phyloP scores from a whole-genome alignment of 179 eudicot species.

The Drosera spatulata region DNA sequence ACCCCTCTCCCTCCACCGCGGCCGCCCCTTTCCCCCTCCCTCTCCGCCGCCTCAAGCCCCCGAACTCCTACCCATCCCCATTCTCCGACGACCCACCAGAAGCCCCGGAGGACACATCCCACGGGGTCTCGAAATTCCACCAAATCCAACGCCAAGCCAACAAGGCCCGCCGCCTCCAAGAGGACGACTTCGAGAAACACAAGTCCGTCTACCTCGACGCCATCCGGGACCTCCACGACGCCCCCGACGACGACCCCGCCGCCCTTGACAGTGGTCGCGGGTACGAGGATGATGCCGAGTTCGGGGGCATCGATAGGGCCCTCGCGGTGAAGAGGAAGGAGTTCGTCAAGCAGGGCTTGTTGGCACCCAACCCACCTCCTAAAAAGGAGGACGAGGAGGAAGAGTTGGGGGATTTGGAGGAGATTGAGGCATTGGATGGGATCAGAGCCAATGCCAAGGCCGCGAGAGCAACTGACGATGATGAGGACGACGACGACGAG shows the following conservation, averaged over 20 bases:
- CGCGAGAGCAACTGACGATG: slow-evolving; percentile 22
- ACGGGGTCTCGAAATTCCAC: slow-evolving; percentile 75
- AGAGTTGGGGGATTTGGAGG: slow-evolving; percentile 80
- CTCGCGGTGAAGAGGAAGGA: slow-evolving; percentile 61
- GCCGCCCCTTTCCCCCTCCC: not conserved
- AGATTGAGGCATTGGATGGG: slow-evolving; percentile 55
- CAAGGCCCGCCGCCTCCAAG: slow-evolving; percentile 56
- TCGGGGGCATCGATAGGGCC: slow-evolving; percentile 77
- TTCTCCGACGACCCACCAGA: slow-evolving; percentile 90
- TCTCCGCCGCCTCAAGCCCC: not conserved
- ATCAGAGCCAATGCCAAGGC: slow-evolving; percentile 19
- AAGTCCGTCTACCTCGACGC: slow-evolving; percentile 62
- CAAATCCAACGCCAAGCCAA: slow-evolving; percentile 74
- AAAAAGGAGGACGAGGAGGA: slow-evolving; percentile 17
- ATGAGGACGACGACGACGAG: slow-evolving; percentile 13
- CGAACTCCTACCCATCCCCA: slow-evolving; percentile 50
- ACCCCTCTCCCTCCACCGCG: not conserved
- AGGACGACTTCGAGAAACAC: slow-evolving; percentile 50
- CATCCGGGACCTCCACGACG: slow-evolving; percentile 61
- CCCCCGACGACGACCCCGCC: slow-evolving; percentile 28
- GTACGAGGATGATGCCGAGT: slow-evolving; percentile 36
- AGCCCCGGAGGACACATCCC: slow-evolving; percentile 81
- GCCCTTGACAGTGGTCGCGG: slow-evolving; percentile 13
- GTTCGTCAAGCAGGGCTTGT: slow-evolving; percentile 65
- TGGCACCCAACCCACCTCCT: slow-evolving; percentile 52